Conservation (phyloP, 345 rosid genomes). For the Salix dunnii region DNA sequence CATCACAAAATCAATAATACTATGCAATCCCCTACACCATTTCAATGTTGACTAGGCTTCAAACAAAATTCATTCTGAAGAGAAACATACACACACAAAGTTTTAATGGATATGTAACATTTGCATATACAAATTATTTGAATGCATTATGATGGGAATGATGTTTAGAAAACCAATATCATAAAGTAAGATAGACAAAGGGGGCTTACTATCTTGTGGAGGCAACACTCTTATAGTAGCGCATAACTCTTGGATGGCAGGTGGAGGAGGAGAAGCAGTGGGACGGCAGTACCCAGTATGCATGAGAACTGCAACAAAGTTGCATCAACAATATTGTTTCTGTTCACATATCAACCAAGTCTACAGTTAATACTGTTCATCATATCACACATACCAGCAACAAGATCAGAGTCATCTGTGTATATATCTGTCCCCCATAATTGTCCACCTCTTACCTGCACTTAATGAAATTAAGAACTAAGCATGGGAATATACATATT, state of each 20-base stretch:
- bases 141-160: neutral
- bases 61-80: neutral
- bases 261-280: constrained; percentile 93
- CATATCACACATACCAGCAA: constrained; percentile 63
- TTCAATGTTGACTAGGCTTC: neutral
- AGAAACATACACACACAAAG: neutral
- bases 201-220: constrained; percentile 80
- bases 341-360: constrained; percentile 5
- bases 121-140: neutral
- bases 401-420: constrained; percentile 97
- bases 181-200: neutral
- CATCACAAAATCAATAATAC: neutral
- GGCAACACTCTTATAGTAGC: constrained; percentile 82
- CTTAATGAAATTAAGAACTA: constrained; percentile 17
- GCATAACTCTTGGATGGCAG: constrained; percentile 88
- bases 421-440: constrained; percentile 98
- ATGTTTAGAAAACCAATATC: neutral
- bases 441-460: constrained; percentile 96
- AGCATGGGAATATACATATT: neutral
- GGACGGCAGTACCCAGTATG: constrained; percentile 99
- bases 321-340: constrained; percentile 18
- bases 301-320: constrained; percentile 77
- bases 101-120: neutral
- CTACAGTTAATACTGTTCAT: neutral
- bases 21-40: neutral